phyloP scores from a whole-genome alignment of 2,329 filamentous ascomycete species.

The Tothia fuscella region DNA sequence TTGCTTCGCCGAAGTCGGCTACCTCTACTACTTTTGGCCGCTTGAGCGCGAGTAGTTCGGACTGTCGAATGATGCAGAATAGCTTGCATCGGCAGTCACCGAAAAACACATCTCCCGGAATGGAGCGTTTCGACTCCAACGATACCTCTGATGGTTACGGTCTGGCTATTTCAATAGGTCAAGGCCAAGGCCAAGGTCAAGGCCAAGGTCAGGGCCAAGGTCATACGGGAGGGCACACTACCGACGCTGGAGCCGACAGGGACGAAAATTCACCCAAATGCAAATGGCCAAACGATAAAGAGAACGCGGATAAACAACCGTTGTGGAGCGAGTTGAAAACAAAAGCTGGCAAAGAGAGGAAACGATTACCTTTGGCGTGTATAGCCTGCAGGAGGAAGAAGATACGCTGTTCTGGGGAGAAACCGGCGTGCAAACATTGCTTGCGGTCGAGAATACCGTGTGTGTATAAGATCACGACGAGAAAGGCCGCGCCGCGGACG shows the following conservation, averaged over 20 bases:
- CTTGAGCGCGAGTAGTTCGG: neutral
- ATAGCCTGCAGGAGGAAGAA: conserved; percentile 96
- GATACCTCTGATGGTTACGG: neutral
- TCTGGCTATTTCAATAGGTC: neutral
- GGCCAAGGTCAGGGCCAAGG: neutral
- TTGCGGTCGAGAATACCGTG: conserved; percentile 85
- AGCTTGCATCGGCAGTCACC: too few relatives aligned
- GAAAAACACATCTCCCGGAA: neutral
- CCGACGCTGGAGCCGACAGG: neutral
- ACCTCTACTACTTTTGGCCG: neutral
- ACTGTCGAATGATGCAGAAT: too few relatives aligned
- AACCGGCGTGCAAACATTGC: conserved; percentile 95
- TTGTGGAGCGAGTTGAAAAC: conserved; percentile 43
- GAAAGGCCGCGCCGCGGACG: conserved; percentile 86
- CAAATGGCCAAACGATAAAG: conserved; percentile 1
- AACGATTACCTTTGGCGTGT: conserved; percentile 82
- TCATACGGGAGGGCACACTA: neutral
- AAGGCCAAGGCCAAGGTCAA: neutral
- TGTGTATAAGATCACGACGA: conserved; percentile 91
- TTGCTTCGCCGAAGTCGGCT: neutral
- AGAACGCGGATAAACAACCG: conserved; percentile 24
- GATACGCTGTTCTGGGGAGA: conserved; percentile 94
- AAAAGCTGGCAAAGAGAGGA: conserved; percentile 83
- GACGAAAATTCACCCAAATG: neutral
- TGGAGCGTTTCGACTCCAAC: too few relatives aligned